Percentiles rank a stretch among this genome's conserved stretches.
phyloP scores from a whole-genome alignment of 1,284 basidiomycete species.

The Malassezia dermatis region DNA sequence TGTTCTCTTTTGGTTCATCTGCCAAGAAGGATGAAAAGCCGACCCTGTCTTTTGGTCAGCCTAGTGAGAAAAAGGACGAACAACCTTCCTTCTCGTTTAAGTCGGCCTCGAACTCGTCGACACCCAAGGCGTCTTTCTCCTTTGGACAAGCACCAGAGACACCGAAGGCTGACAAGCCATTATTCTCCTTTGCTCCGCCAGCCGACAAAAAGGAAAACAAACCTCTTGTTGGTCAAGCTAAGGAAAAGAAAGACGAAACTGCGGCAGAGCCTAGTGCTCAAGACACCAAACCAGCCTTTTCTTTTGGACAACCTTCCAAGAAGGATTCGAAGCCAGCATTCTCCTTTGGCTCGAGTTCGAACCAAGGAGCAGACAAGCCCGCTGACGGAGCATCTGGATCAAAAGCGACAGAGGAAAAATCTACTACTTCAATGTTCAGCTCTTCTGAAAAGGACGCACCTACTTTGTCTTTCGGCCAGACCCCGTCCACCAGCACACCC shows the following conservation, averaged over 20 bases:
- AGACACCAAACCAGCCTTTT: constrained; percentile 1
- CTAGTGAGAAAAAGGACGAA: background rate
- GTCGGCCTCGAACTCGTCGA: background rate
- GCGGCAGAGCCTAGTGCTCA: background rate
- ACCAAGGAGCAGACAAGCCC: background rate
- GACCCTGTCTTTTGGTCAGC: constrained; percentile 4
- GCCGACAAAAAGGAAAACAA: background rate
- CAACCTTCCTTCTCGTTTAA: background rate
- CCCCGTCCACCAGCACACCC: background rate
- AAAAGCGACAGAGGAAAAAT: background rate
- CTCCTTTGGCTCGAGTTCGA: constrained; percentile 7
- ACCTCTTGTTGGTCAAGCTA: background rate
- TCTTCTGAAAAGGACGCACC: background rate
- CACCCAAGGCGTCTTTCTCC: background rate
- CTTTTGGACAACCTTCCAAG: background rate
- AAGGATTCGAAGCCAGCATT: constrained; percentile 2
- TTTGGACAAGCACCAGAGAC: background rate
- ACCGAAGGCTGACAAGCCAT: background rate
- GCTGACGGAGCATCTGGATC: constrained; percentile 9
- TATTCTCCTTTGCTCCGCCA: constrained; percentile 10
- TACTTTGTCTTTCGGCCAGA: constrained; percentile 9
- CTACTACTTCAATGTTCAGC: background rate
- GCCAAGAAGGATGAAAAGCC: background rate
- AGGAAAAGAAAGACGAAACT: constrained; percentile 10
- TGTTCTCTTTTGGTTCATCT: constrained; percentile 6